Percentiles rank a stretch among this genome's conserved stretches.
These are phyloP conservation scores for Hypoxylon subgilvum DNA, from an alignment of 495 filamentous ascomycete species.

Conservation along the genomic window DNA sequence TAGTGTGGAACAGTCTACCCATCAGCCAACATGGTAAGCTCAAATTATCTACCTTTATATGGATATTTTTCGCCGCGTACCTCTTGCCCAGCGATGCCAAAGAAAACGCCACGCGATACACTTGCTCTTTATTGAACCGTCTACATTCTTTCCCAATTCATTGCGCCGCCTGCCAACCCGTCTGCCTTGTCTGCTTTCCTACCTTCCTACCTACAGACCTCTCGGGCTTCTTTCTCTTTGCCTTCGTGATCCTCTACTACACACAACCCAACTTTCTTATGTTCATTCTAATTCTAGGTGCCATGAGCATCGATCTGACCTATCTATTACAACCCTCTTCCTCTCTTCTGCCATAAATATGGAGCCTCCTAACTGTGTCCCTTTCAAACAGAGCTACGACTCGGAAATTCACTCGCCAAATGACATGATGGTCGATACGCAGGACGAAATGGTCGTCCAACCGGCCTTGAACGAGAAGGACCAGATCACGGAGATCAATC, in stretches of 20 bases:
- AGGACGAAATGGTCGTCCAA: conserved; percentile 68
- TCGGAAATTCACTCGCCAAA: conserved; percentile 53
- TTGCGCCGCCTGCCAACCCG: conserved; percentile 3
- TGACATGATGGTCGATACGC: conserved; percentile 75
- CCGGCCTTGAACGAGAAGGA: conserved; percentile 73
- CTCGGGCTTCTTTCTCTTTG: background rate
- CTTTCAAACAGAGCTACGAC: conserved; percentile 48
- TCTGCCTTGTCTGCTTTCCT: background rate
- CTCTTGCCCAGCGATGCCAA: conserved; percentile 1
- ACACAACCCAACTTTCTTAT: background rate
- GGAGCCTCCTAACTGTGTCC: conserved; percentile 37
- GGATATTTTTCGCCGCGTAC: background rate
- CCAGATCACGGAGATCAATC: conserved; percentile 83
- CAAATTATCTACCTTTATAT: too few species aligned
- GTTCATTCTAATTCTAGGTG: background rate
- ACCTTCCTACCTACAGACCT: background rate
- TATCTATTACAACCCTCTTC: background rate
- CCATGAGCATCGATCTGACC: conserved; percentile 12
- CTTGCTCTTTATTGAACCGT: conserved; percentile 22
- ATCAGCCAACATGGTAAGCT: conserved; percentile 27
- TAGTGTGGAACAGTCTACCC: background rate
- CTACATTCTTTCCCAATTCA: conserved; percentile 14
- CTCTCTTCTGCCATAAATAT: background rate
- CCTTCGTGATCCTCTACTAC: too few species aligned
- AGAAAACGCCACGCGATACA: conserved; percentile 27